These are phyloP conservation scores for Acanthamoeba polyphaga DNA, from an alignment of 208 protist genomes.

Conservation along the genomic window DNA sequence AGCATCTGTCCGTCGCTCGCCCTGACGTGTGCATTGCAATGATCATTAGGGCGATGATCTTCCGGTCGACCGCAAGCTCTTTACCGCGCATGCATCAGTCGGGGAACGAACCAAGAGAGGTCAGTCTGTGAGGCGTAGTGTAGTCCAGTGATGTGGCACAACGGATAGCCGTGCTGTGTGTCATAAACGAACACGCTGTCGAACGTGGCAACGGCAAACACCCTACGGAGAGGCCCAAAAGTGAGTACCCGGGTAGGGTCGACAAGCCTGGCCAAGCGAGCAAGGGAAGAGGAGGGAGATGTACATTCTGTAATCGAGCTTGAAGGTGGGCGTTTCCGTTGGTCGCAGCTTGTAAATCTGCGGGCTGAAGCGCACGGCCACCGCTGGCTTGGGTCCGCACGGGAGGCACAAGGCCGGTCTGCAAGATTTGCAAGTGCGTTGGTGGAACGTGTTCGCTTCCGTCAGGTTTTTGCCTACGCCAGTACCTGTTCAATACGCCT, in stretches of 20 bases:
- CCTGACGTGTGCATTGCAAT: background rate
- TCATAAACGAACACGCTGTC: slow-evolving; percentile 52
- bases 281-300: background rate
- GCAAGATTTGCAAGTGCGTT: background rate
- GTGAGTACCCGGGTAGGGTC: too few species aligned
- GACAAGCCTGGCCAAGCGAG: background rate
- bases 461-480: too few species aligned
- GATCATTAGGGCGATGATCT: background rate
- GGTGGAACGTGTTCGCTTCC: background rate
- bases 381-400: slow-evolving; percentile 37
- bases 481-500: slow-evolving; percentile 8
- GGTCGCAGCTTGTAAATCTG: slow-evolving; percentile 5
- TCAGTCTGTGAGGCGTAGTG: slow-evolving; percentile 64
- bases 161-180: slow-evolving; percentile 56
- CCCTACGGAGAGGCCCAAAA: background rate
- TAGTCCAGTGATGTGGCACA: slow-evolving; percentile 27
- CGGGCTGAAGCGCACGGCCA: slow-evolving; percentile 59
- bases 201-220: slow-evolving; percentile 62
- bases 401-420: slow-evolving; percentile 32
- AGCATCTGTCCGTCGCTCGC: slow-evolving; percentile 25
- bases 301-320: slow-evolving; percentile 63
- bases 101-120: background rate
- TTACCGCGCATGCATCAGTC: background rate
- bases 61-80: background rate
- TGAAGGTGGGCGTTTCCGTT: slow-evolving; percentile 3